Conservation (phyloP, 129 eudicot genomes). For the Helianthus annuus region DNA sequence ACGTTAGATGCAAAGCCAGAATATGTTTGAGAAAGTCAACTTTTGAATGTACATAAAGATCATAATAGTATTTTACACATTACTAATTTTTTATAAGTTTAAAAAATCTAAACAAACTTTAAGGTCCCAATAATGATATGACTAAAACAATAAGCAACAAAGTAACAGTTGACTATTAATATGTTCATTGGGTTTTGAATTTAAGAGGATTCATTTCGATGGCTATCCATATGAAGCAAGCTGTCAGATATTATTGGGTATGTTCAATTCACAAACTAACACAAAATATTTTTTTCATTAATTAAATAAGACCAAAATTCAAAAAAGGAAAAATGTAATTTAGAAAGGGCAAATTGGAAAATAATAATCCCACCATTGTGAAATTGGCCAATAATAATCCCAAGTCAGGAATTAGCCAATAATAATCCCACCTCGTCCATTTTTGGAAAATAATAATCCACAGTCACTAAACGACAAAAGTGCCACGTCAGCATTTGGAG, state of each 20-base stretch:
- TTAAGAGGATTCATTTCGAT: neutral
- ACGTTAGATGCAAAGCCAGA: constrained; percentile 26
- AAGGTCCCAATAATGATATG: neutral
- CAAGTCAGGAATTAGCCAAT: too few relatives aligned
- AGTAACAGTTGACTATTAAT: neutral
- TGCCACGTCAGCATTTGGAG: too few relatives aligned
- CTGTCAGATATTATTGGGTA: constrained; percentile 20
- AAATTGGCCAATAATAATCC: too few relatives aligned
- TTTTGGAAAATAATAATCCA: too few relatives aligned
- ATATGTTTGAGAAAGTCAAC: neutral
- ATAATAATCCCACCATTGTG: too few relatives aligned
- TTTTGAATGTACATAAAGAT: neutral
- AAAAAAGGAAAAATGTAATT: too few relatives aligned
- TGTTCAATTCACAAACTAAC: neutral
- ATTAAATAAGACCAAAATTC: too few relatives aligned
- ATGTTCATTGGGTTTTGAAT: neutral
- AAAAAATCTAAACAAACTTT: neutral
- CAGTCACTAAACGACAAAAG: too few relatives aligned
- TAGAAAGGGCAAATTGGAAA: too few relatives aligned
- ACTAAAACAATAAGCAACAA: neutral
- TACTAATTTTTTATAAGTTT: too few relatives aligned
- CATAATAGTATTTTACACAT: neutral
- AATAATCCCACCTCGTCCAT: too few relatives aligned
- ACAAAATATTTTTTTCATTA: too few relatives aligned
- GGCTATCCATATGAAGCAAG: neutral